Evolutionary conservation across 257 asterid genomes (phyloP).

Genomic region (Scutellaria galericulata): DNA sequence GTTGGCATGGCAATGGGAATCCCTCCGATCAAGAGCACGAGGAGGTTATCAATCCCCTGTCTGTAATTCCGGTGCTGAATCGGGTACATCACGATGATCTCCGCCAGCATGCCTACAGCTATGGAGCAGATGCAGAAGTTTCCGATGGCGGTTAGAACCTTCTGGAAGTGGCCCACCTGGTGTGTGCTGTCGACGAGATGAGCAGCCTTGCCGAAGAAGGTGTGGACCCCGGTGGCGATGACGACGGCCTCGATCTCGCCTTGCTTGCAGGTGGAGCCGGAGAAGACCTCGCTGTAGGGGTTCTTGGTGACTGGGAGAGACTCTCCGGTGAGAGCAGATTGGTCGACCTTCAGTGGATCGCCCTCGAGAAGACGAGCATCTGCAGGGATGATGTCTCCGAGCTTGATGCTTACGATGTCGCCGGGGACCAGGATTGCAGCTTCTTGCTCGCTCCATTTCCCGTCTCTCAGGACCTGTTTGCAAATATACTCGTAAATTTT

Average conservation of each 20-base stretch:
- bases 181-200: slow-evolving; percentile 94
- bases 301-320: slow-evolving; percentile 84
- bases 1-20: slow-evolving; percentile 99
- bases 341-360: slow-evolving; percentile 84
- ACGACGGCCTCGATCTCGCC: slow-evolving; percentile 95
- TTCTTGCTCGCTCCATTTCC: slow-evolving; percentile 89
- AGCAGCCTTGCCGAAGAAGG: slow-evolving; percentile 97
- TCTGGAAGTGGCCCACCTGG: slow-evolving; percentile 96
- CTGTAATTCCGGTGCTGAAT: slow-evolving; percentile 80
- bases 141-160: slow-evolving; percentile 87
- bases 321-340: slow-evolving; percentile 92
- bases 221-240: slow-evolving; percentile 94
- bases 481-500: neutral
- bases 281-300: slow-evolving; percentile 80
- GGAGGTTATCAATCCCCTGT: slow-evolving; percentile 83
- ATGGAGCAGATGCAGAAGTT: slow-evolving; percentile 96
- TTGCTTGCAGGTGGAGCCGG: slow-evolving; percentile 96
- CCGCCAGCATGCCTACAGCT: slow-evolving; percentile 73
- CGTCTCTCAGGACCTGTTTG: slow-evolving; percentile 75
- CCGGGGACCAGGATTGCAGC: slow-evolving; percentile 92
- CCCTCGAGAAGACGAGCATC: slow-evolving; percentile 99
- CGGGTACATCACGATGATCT: slow-evolving; percentile 89
- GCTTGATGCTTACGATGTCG: slow-evolving; percentile 79
- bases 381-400: slow-evolving; percentile 91
- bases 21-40: slow-evolving; percentile 88